Conservation (phyloP, 306 rosid species). For the Aeschynomene evenia region DNA sequence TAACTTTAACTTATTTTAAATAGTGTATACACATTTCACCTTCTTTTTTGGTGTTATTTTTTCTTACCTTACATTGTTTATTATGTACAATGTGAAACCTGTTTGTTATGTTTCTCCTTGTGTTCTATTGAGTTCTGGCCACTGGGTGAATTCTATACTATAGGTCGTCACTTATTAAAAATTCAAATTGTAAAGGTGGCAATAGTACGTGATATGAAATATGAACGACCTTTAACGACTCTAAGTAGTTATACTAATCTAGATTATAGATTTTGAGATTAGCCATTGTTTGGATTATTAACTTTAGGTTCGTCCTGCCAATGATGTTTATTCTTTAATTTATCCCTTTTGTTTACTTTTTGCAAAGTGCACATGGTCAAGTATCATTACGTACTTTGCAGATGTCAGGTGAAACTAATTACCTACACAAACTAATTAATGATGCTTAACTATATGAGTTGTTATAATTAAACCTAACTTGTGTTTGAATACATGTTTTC, state of each 20-base stretch:
- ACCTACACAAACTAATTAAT: background rate
- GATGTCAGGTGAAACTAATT: background rate
- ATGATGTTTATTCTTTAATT: background rate
- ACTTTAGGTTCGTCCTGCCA: background rate
- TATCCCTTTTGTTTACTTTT: background rate
- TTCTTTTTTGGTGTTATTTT: background rate
- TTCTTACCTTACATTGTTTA: background rate
- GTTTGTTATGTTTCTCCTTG: background rate
- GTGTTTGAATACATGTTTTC: background rate
- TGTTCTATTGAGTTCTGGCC: background rate
- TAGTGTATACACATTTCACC: background rate
- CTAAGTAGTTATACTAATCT: background rate
- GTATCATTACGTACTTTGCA: background rate
- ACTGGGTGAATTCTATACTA: background rate
- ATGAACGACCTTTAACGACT: background rate
- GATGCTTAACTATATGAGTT: background rate
- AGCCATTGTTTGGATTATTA: background rate
- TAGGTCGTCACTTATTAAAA: background rate
- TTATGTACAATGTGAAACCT: background rate
- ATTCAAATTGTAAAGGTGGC: background rate
- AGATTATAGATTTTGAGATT: background rate
- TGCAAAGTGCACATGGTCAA: background rate
- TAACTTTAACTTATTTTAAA: background rate
- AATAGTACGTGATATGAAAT: background rate
- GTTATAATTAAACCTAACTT: background rate